Conservation (phyloP, 2,329 filamentous ascomycete genomes). For the Tricladium varicosporioides region DNA sequence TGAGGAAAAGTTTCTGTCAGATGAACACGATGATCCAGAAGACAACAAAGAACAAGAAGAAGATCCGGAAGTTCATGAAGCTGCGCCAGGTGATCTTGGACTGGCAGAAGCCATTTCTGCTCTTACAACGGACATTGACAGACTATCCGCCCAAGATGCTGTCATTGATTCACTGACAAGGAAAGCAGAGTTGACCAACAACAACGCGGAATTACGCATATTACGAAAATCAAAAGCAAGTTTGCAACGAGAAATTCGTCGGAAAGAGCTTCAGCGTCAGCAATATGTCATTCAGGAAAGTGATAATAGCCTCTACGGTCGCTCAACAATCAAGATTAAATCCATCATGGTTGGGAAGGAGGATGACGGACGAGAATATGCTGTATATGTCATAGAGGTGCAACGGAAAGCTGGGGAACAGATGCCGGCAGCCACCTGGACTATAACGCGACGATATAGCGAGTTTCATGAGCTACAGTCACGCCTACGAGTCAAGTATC, state of each 20-base stretch:
- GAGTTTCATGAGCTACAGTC: slow-evolving; percentile 97
- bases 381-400: slow-evolving; percentile 90
- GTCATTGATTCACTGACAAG: slow-evolving; percentile 88
- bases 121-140: slow-evolving; percentile 88
- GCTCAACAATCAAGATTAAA: slow-evolving; percentile 85
- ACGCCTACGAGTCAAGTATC: slow-evolving; percentile 77
- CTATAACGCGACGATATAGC: slow-evolving; percentile 88
- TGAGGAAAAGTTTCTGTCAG: slow-evolving; percentile 79
- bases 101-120: slow-evolving; percentile 88
- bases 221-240: slow-evolving; percentile 92
- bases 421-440: slow-evolving; percentile 95
- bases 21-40: slow-evolving; percentile 74
- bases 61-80: slow-evolving; percentile 85
- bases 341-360: slow-evolving; percentile 90
- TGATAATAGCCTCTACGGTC: slow-evolving; percentile 93
- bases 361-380: slow-evolving; percentile 89
- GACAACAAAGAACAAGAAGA: slow-evolving; percentile 57
- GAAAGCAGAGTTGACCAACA: slow-evolving; percentile 96
- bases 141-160: slow-evolving; percentile 80
- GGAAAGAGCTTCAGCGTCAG: slow-evolving; percentile 92
- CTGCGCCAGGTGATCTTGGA: slow-evolving; percentile 89
- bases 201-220: slow-evolving; percentile 88
- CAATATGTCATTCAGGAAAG: slow-evolving; percentile 98
- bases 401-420: slow-evolving; percentile 87
- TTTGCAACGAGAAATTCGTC: slow-evolving; percentile 83